phyloP scores from a whole-genome alignment of 257 asterid species.

The Cinchona pubescens region DNA sequence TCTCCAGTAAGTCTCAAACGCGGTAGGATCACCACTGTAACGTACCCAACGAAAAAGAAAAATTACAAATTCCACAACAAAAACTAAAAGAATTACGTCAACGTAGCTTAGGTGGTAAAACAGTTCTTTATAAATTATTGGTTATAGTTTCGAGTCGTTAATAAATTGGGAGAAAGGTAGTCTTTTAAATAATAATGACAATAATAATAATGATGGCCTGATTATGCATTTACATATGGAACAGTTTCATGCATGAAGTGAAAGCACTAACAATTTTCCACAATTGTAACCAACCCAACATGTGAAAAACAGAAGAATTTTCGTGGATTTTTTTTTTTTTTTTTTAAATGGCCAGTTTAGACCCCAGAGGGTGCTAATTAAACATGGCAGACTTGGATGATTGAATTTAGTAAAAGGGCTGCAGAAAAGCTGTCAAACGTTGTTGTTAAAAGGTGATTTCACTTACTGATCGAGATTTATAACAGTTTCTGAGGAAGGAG shows the following conservation, averaged over 20 bases:
- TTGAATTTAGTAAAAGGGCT: background rate
- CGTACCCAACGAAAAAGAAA: background rate
- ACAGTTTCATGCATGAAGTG: too few species aligned
- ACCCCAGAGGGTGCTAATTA: too few species aligned
- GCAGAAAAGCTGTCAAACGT: background rate
- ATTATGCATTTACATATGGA: background rate
- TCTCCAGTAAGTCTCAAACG: constrained; percentile 48
- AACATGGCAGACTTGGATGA: background rate
- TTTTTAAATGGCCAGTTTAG: too few species aligned
- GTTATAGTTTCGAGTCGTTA: too few species aligned
- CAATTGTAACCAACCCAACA: background rate
- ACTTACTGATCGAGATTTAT: constrained; percentile 71
- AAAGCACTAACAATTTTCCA: too few species aligned
- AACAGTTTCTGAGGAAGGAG: constrained; percentile 15
- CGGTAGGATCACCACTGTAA: constrained; percentile 52
- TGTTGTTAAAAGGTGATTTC: background rate
- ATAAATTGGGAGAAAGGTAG: too few species aligned
- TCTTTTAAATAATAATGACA: too few species aligned
- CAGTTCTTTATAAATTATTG: too few species aligned
- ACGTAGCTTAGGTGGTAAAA: too few species aligned
- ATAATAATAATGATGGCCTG: background rate
- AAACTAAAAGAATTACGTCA: background rate
- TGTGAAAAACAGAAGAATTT: background rate
- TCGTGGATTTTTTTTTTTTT: background rate
- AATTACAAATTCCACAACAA: background rate